Percentiles rank a stretch among this genome's conserved stretches.
These are phyloP conservation scores for Phytophthora cryptogea DNA, from an alignment of 352 stramenopile genomes.

Conservation along the genomic window DNA sequence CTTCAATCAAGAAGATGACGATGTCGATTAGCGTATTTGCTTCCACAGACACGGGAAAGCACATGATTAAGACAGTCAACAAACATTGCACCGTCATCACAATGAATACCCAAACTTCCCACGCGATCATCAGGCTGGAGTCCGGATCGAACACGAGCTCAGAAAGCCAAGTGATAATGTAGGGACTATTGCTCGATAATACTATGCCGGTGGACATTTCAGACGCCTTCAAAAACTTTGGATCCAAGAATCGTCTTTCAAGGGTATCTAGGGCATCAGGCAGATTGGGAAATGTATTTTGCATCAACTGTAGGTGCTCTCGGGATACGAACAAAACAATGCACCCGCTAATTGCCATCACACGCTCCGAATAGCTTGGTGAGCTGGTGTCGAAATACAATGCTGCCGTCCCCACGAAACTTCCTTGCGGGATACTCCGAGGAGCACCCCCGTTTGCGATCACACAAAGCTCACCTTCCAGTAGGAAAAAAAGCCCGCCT, in stretches of 20 bases:
- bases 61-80: conserved; percentile 52
- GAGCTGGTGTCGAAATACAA: conserved; percentile 42
- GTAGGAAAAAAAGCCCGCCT: conserved; percentile 59
- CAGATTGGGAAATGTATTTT: conserved; percentile 35
- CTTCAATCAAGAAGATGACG: conserved; percentile 46
- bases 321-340: conserved; percentile 60
- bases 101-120: conserved; percentile 65
- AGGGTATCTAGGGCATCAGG: conserved; percentile 41
- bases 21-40: conserved; percentile 20
- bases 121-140: conserved; percentile 48
- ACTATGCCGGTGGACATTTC: conserved; percentile 21
- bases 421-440: conserved; percentile 47
- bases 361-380: conserved; percentile 51
- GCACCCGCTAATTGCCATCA: conserved; percentile 55
- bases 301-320: conserved; percentile 51
- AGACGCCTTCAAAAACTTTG: conserved; percentile 55
- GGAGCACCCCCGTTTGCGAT: conserved; percentile 40
- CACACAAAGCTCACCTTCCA: conserved; percentile 58
- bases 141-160: conserved; percentile 58
- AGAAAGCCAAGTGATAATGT: conserved; percentile 13
- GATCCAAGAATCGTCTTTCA: conserved; percentile 54
- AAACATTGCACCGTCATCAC: conserved; percentile 57
- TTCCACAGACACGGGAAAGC: conserved; percentile 31
- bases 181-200: conserved; percentile 3
- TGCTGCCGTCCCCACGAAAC: conserved; percentile 58